Base-by-base conservation (phyloP, 108 stramenopile species). In the Cafeteria roenbergensis region DNA sequence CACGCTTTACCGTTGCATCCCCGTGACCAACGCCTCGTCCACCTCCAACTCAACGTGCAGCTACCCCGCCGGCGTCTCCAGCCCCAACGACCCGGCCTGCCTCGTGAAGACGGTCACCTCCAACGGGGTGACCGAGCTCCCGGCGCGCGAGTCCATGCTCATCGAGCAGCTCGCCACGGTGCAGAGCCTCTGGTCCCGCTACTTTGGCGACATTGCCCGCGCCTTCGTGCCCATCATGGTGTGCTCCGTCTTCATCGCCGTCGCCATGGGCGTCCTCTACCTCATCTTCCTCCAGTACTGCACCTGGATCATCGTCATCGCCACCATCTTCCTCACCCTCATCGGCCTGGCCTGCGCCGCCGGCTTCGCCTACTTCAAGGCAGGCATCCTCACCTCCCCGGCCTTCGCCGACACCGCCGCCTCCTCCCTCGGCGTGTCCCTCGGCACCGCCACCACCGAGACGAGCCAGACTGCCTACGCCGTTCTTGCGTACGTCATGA, bases 401-500 rank as follows among this genome's bases (percentile, higher is more conserved):
- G 51, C 28, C 33, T 8, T 28, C 33, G 6, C 30, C 3, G 30
- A 12, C 22, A 32, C 4, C 27, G 64, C 52, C 51, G 22, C 64
- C 22, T 26, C 52, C 9, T 26, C 52, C 29, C 17, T 53, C 21
- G 20, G 37, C 20, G 30, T 27, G 2, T 21, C 22, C 27, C 30
- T 51, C 17, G 48, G 28, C 42, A 20, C 51, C 6, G 51, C 30
- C 33, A 29, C 51, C n/a, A 38, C 48, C 24, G 51, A 27, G 32
- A 65, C 27, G 9, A 28, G 33, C 26, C 34, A 62, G 17, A 28
- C 22, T 1, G 24, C 36, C 8, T 69, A 36, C 61, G 30, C 31
- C 51, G 65, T 69, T 34, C n/a, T 50, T 1, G 68, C 65, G 22
- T 69, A 69, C 61, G 30, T 61, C 33, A 64, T 64, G 62, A 67